phyloP scores from a whole-genome alignment of 371 early-diverging fungal species.

The Mortierella sp. region DNA sequence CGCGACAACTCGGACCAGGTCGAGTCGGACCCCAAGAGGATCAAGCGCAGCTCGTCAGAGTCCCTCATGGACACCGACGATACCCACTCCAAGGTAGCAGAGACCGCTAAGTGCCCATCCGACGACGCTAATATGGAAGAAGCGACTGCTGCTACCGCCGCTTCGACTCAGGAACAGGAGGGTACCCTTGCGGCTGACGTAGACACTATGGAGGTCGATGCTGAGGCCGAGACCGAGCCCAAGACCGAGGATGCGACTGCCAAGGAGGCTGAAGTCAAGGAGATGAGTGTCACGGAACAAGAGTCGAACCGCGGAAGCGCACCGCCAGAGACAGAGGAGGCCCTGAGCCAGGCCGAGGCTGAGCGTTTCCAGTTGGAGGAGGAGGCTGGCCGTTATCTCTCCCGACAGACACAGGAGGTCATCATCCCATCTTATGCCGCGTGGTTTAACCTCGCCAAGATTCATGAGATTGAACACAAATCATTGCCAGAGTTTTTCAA shows the following conservation, averaged over 20 bases:
- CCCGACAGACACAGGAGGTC: slow-evolving; percentile 81
- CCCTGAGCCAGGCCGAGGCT: slow-evolving; percentile 47
- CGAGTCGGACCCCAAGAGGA: slow-evolving; percentile 48
- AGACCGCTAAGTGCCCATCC: neutral
- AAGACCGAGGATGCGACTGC: slow-evolving; percentile 54
- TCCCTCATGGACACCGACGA: slow-evolving; percentile 23
- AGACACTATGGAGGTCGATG: slow-evolving; percentile 49
- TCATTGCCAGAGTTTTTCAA: slow-evolving; percentile 98
- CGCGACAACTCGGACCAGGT: slow-evolving; percentile 40
- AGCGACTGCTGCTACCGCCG: slow-evolving; percentile 1
- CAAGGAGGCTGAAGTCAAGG: slow-evolving; percentile 64
- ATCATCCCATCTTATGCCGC: slow-evolving; percentile 90
- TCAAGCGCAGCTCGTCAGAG: slow-evolving; percentile 48
- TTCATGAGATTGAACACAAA: slow-evolving; percentile 93
- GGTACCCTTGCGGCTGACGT: slow-evolving; percentile 27
- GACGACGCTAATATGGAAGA: slow-evolving; percentile 48
- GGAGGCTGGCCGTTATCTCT: slow-evolving; percentile 79
- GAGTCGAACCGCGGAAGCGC: slow-evolving; percentile 65
- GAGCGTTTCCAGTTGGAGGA: slow-evolving; percentile 67
- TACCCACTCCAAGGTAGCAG: neutral
- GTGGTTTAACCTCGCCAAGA: slow-evolving; percentile 91
- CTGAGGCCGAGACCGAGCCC: slow-evolving; percentile 17
- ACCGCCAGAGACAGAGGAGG: slow-evolving; percentile 58
- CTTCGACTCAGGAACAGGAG: slow-evolving; percentile 18
- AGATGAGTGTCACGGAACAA: slow-evolving; percentile 61